phyloP scores from a whole-genome alignment of 768 basidiomycete species.

The Hygrophorus pudorinus region DNA sequence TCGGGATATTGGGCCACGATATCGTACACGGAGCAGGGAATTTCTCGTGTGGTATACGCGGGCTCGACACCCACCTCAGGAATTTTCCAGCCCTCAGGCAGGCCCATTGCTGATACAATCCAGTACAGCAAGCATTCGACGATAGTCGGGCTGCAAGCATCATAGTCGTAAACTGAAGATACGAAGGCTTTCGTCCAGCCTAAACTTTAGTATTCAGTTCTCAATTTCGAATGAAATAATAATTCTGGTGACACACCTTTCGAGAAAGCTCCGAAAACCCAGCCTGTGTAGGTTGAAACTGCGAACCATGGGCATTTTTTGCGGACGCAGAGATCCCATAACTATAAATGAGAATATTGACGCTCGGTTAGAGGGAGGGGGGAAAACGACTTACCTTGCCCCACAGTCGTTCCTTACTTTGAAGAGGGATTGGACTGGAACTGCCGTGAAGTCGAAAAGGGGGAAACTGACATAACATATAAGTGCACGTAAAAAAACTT shows the following conservation, averaged over 20 bases:
- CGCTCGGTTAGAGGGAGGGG: too few relatives aligned
- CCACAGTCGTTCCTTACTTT: slow-evolving; percentile 47
- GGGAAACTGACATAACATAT: slow-evolving; percentile 26
- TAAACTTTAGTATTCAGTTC: slow-evolving; percentile 14
- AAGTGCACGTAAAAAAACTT: slow-evolving; percentile 5
- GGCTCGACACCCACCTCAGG: slow-evolving; percentile 31
- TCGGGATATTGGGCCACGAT: slow-evolving; percentile 17
- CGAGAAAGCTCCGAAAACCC: slow-evolving; percentile 57
- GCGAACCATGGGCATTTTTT: slow-evolving; percentile 45
- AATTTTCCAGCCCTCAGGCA: slow-evolving; percentile 21
- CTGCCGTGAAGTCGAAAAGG: slow-evolving; percentile 23
- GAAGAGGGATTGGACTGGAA: slow-evolving; percentile 22
- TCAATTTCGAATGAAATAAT: not conserved
- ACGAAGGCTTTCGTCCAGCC: slow-evolving; percentile 47
- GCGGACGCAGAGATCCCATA: slow-evolving; percentile 48
- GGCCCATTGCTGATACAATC: slow-evolving; percentile 42
- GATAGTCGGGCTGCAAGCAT: slow-evolving; percentile 35
- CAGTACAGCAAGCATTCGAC: slow-evolving; percentile 44
- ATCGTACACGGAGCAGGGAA: slow-evolving; percentile 22
- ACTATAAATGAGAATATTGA: slow-evolving; percentile 17
- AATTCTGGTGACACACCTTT: slow-evolving; percentile 25
- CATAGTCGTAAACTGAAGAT: slow-evolving; percentile 31
- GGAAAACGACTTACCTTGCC: slow-evolving; percentile 33
- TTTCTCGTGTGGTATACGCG: slow-evolving; percentile 11
- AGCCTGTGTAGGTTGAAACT: slow-evolving; percentile 48